Evolutionary conservation across 352 stramenopile genomes (phyloP), one percentile per base, ranked within the genome.

Genomic region (Peronosclerospora sorghi): DNA sequence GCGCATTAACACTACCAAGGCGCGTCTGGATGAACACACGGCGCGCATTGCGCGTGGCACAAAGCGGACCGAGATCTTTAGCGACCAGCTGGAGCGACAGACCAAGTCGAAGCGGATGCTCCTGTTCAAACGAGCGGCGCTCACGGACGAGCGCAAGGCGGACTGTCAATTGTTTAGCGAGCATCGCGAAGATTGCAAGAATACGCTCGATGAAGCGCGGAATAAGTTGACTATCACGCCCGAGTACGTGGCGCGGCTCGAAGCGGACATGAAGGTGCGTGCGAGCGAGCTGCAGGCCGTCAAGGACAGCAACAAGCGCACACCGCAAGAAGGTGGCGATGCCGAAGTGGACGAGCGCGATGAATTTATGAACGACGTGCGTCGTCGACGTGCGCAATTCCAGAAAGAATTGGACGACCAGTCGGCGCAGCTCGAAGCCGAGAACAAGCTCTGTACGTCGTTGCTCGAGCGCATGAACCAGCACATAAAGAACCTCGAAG

Each of bases 361-460:
- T 43, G 74, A 86, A 56, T 92, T 90, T 48, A 92, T 92, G 80
- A 92, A 92, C 55, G 75, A 89, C 8, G 77, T 90, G 6, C 80
- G 80, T 27, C 60, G 64, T 35, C 80, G 77, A 42, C 80, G 80
- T 38, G 62, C 55, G 4, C 68, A 83, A 43, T 92, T 90, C 68
- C 80, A 92, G 62, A 84, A 86, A 57, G 74, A 89, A 40, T 59
- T 92, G 27, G 72, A 89, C 39, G 69, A 83, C 53, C 73, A 89
- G 43, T 62, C 81, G 23, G 51, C 51, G 19, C 73, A 89, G 56
- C 73, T 92, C 27, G 74, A 87, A 48, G 60, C 62, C 0, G 80
- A 92, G 53, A 77, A 83, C 56, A 65, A 83, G 51, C 62, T 92
- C 1, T 89, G 76, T 63, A 65, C 68, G 51, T 83, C 74, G 45